Percentiles rank a stretch among this genome's conserved stretches.
phyloP scores from a whole-genome alignment of 768 basidiomycete genomes.

The Russula sp. region DNA sequence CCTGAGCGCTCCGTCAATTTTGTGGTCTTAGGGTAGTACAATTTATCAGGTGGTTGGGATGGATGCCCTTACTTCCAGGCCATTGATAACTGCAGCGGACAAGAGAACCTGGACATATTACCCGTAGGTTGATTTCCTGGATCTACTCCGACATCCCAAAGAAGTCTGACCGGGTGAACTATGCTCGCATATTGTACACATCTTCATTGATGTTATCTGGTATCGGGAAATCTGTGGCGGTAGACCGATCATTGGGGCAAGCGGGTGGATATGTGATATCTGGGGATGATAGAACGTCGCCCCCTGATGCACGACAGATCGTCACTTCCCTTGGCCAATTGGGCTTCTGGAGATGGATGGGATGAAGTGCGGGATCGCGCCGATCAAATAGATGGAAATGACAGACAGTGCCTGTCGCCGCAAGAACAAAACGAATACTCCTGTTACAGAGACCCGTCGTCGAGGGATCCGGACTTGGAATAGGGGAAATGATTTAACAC shows the following conservation, averaged over 20 bases:
- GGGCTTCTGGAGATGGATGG: constrained; percentile 32
- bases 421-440: constrained; percentile 12
- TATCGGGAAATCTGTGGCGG: constrained; percentile 19
- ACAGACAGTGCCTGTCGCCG: constrained; percentile 8
- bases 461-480: constrained; percentile 25
- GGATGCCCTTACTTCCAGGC: constrained; percentile 38
- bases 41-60: constrained; percentile 46
- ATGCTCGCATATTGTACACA: constrained; percentile 46
- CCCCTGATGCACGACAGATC: constrained; percentile 34
- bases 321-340: constrained; percentile 29
- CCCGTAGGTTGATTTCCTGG: constrained; percentile 30
- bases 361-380: constrained; percentile 46
- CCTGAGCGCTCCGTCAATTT: constrained; percentile 25
- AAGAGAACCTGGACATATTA: background rate
- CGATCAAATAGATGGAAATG: constrained; percentile 38
- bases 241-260: constrained; percentile 44
- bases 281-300: constrained; percentile 31
- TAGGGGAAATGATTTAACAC: constrained; percentile 33
- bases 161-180: constrained; percentile 33
- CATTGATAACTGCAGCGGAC: constrained; percentile 19
- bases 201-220: constrained; percentile 15
- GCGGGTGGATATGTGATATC: constrained; percentile 43
- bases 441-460: constrained; percentile 24
- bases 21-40: background rate
- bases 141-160: constrained; percentile 28